Evolutionary conservation across 192 early-diverging fungal genomes (phyloP), one percentile per base, ranked within the genome.

Genomic region (Thamnidium elegans): DNA sequence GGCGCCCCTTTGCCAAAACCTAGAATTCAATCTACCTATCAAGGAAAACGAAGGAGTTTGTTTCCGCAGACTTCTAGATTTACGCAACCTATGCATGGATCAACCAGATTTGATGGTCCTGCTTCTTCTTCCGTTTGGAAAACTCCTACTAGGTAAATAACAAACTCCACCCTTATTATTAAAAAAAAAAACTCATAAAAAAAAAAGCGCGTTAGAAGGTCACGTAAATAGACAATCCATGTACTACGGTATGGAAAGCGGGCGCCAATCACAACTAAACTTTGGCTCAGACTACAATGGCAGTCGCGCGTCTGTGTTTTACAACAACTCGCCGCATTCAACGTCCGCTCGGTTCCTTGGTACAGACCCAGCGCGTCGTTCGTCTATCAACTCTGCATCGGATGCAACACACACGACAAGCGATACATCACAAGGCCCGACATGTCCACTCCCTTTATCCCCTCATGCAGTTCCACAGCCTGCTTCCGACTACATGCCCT

Each of bases 401-500:
- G 58, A 61, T 19, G 50, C 46, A 5, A 20, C 39, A 14, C 31
- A 53, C 3, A 58, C 48, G 15, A 48, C 65, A 3, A 26, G 26
- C 9, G 63, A 44, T 13, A 58, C 54, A 4, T 36, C 21, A 15
- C 17, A 26, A 8, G 36, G n/a, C 0, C 43, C 58, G 9, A 17
- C 19, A 11, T 73, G 66, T 43, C 71, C 71, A 0, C 65, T 78
- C 53, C 74, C 74, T 56, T 45, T 72, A 9, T 78, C 76, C 17
- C 67, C 72, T 4, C 52, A 66, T 67, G 51, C 70, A 7, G 53
- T 82, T 3, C 52, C 67, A n/a, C 78, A 77, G 50, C 77, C 78
- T 2, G 62, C 66, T 19, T 36, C 60, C 11, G 76, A 72, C 11
- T 82, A 72, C 55, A 69, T 78, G 73, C 83, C 80, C 1, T 84